phyloP scores from a whole-genome alignment of 176 grass and related monocot genomes.

The Echinochloa phyllopogon region DNA sequence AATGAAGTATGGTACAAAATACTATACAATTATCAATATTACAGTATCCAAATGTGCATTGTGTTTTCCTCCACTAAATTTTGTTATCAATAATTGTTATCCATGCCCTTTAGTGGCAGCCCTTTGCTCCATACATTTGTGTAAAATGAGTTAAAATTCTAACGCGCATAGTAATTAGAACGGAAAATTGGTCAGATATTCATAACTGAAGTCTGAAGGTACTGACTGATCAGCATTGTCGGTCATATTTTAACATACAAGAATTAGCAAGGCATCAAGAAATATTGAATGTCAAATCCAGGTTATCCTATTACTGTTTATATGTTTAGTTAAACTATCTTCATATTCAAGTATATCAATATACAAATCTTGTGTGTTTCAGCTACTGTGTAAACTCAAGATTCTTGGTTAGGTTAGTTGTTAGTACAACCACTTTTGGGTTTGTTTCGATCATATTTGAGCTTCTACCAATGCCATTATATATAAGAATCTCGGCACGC shows the following conservation, averaged over 20 bases:
- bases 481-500: slow-evolving; percentile 5
- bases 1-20: slow-evolving; percentile 6
- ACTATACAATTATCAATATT: slow-evolving; percentile 20
- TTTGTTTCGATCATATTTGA: neutral
- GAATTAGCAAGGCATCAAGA: slow-evolving; percentile 16
- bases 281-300: neutral
- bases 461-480: neutral
- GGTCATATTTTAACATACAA: slow-evolving; percentile 20
- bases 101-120: slow-evolving; percentile 1
- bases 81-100: neutral
- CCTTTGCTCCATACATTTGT: slow-evolving; percentile 24
- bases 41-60: slow-evolving; percentile 12
- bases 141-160: slow-evolving; percentile 4
- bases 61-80: neutral
- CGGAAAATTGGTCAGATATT: slow-evolving; percentile 16
- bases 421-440: slow-evolving; percentile 24
- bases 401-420: slow-evolving; percentile 12
- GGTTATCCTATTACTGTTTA: neutral
- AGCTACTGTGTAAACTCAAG: neutral
- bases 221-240: neutral
- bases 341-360: slow-evolving; percentile 25
- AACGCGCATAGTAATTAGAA: neutral
- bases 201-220: neutral
- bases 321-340: slow-evolving; percentile 10
- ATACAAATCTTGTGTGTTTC: neutral